These are phyloP conservation scores for Tetrahymena malaccensis DNA, from an alignment of 73 alveolate genomes.

Conservation along the genomic window DNA sequence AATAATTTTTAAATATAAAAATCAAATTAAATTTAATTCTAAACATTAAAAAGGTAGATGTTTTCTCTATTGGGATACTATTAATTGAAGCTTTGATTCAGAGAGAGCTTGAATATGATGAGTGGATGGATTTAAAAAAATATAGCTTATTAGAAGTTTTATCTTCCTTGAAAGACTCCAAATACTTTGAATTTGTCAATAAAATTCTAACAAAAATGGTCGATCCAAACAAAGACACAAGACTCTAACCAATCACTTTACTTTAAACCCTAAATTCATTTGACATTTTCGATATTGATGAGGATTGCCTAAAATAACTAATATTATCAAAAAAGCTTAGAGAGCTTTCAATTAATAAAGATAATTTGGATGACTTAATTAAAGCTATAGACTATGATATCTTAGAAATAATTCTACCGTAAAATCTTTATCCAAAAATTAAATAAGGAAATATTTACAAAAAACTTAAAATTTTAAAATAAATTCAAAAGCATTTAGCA, in stretches of 20 bases:
- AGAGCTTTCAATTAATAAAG: too few relatives aligned
- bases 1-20: too few relatives aligned
- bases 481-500: too few relatives aligned
- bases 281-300: neutral
- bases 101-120: neutral
- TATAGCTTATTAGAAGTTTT: neutral
- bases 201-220: neutral
- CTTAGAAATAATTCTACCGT: neutral
- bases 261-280: neutral
- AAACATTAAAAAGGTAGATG: neutral
- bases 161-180: neutral
- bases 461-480: too few relatives aligned
- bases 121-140: neutral
- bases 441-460: neutral
- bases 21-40: too few relatives aligned
- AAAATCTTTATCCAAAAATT: too few relatives aligned
- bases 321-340: neutral
- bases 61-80: neutral
- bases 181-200: neutral
- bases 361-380: neutral
- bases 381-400: neutral
- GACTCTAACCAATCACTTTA: neutral
- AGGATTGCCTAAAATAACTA: neutral
- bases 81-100: neutral
- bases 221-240: neutral